Evolutionary conservation across 345 rosid species (phyloP).

Genomic region (Garcia nutans): DNA sequence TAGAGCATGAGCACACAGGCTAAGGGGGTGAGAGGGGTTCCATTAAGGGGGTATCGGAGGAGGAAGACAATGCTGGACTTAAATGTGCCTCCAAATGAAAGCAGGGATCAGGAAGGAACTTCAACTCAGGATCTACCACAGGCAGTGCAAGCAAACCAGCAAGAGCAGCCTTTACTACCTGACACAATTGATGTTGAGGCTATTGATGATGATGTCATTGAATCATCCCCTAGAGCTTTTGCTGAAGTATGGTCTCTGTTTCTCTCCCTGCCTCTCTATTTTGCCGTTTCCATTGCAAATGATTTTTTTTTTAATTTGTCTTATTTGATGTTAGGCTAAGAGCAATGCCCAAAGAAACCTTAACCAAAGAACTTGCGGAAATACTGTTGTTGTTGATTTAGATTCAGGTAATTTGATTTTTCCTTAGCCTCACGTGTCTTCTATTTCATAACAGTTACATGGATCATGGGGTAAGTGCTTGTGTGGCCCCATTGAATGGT

Average conservation of each 20-base stretch:
- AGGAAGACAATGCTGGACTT: constrained; percentile 52
- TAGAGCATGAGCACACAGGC: constrained; percentile 43
- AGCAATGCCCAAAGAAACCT: constrained; percentile 60
- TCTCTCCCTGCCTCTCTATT: not conserved
- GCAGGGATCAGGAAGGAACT: constrained; percentile 54
- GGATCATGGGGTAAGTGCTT: not conserved
- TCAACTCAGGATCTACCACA: constrained; percentile 35
- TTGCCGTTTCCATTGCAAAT: not conserved
- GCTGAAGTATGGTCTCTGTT: constrained; percentile 48
- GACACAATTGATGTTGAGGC: constrained; percentile 67
- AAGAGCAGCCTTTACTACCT: constrained; percentile 28
- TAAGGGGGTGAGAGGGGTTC: constrained; percentile 35
- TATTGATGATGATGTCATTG: constrained; percentile 76
- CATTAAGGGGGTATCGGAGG: constrained; percentile 49
- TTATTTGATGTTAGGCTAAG: constrained; percentile 56
- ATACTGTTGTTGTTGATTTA: constrained; percentile 50
- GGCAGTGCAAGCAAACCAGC: constrained; percentile 28
- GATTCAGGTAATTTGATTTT: constrained; percentile 54
- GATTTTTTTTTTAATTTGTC: not conserved
- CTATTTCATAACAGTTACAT: not conserved
- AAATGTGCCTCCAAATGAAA: constrained; percentile 51
- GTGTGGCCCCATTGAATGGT: not conserved
- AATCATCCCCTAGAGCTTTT: constrained; percentile 73
- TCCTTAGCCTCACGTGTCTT: not conserved
- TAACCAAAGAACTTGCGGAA: constrained; percentile 45